phyloP scores from a whole-genome alignment of 2,329 filamentous ascomycete genomes.

The Bertia moriformis region DNA sequence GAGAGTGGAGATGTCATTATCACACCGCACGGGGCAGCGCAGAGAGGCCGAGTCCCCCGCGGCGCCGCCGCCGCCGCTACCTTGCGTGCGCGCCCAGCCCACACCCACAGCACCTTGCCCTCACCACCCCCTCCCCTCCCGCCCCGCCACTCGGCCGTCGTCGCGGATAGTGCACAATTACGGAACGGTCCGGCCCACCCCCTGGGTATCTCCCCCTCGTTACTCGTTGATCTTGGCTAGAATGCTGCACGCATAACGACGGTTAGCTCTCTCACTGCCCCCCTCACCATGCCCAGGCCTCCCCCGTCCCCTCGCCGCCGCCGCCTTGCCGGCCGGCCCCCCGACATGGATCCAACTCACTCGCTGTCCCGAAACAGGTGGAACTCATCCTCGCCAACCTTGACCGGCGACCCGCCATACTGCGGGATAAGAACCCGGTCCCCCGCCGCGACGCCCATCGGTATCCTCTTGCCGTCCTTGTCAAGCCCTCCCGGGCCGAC shows the following conservation, averaged over 20 bases:
- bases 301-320: neutral
- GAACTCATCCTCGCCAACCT: constrained; percentile 95
- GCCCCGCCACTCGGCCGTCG: no score
- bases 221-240: constrained; percentile 99
- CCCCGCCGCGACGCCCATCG: constrained; percentile 67
- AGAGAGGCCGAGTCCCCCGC: no score
- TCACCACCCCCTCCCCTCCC: no score
- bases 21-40: no score
- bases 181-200: no score
- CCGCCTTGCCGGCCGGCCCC: neutral
- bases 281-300: neutral
- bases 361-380: constrained; percentile 93
- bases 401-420: constrained; percentile 89
- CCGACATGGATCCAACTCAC: no score
- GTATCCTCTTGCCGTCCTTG: constrained; percentile 76
- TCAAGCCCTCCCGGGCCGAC: constrained; percentile 81
- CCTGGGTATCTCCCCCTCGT: constrained; percentile 22
- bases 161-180: no score
- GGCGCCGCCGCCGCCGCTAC: no score
- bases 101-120: no score
- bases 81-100: no score
- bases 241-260: constrained; percentile 45
- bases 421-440: constrained; percentile 91
- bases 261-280: constrained; percentile 3
- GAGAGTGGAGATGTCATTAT: no score